phyloP scores from a whole-genome alignment of 345 rosid genomes.

The Eucalyptus tenuipes region DNA sequence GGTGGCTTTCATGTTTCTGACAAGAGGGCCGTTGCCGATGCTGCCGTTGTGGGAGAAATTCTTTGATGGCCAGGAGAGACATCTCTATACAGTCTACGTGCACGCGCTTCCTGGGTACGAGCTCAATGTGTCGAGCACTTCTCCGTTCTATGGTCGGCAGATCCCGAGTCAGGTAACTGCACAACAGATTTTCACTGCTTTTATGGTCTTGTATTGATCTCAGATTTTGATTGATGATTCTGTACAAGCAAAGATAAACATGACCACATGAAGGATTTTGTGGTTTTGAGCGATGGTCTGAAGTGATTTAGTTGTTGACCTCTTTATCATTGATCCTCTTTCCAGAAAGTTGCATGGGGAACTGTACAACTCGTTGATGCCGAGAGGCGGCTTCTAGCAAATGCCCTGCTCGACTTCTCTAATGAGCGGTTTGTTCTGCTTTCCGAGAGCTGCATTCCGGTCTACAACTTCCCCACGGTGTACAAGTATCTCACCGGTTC shows the following conservation, averaged over 20 bases:
- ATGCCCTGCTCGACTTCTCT: slow-evolving; percentile 74
- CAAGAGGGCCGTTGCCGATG: slow-evolving; percentile 87
- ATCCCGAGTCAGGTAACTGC: slow-evolving; percentile 66
- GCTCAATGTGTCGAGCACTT: slow-evolving; percentile 43
- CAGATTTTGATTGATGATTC: neutral
- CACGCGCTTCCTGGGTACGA: slow-evolving; percentile 43
- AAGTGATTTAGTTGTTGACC: neutral
- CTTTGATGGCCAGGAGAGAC: slow-evolving; percentile 45
- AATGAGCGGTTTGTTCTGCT: slow-evolving; percentile 88
- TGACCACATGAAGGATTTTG: neutral
- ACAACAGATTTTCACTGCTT: neutral
- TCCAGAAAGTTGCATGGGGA: slow-evolving; percentile 83
- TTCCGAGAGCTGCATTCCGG: slow-evolving; percentile 92
- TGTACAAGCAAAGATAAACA: neutral
- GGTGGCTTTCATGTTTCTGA: slow-evolving; percentile 82
- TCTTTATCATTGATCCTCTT: neutral
- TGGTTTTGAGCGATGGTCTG: neutral
- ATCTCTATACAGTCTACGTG: slow-evolving; percentile 46
- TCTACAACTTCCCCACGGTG: slow-evolving; percentile 66
- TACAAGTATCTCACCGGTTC: slow-evolving; percentile 70
- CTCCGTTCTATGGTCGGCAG: slow-evolving; percentile 57
- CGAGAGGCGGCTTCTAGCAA: slow-evolving; percentile 85
- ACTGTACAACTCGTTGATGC: slow-evolving; percentile 58
- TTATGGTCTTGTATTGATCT: neutral
- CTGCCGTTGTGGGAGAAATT: slow-evolving; percentile 90